Evolutionary conservation across 495 filamentous ascomycete genomes (phyloP).

Genomic region (Penicillium cataractarum): DNA sequence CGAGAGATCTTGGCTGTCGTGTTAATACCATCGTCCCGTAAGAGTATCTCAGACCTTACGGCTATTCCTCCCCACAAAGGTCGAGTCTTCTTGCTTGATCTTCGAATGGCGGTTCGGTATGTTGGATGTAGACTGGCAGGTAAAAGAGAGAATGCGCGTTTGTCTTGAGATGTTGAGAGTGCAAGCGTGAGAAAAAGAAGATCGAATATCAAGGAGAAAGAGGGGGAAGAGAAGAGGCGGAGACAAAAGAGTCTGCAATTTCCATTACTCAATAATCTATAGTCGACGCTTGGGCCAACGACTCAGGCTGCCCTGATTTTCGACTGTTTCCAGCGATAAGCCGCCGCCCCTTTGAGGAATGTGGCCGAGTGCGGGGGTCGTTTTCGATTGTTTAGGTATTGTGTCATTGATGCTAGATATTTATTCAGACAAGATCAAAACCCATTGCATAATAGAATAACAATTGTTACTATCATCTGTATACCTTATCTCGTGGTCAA

Average conservation of each 20-base stretch:
- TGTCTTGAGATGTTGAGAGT: neutral
- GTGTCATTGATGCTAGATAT: neutral
- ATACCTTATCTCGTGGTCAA: neutral
- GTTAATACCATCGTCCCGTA: conserved; percentile 57
- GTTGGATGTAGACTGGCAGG: neutral
- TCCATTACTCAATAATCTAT: conserved; percentile 13
- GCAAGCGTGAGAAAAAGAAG: neutral
- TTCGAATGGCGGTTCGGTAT: conserved; percentile 1
- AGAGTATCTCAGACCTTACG: conserved; percentile 53
- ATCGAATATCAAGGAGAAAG: neutral
- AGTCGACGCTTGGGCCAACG: conserved; percentile 7
- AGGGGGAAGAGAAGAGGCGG: neutral
- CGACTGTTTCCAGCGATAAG: neutral
- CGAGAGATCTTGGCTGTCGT: conserved; percentile 46
- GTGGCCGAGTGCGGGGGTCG: neutral
- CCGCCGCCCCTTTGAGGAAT: conserved; percentile 5
- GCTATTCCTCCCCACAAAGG: conserved; percentile 36
- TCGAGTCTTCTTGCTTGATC: conserved; percentile 12
- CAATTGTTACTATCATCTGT: neutral
- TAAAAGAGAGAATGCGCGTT: neutral
- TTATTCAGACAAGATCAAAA: too few relatives aligned
- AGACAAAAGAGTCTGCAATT: conserved; percentile 15
- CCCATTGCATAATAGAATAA: too few relatives aligned
- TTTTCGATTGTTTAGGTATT: too few relatives aligned
- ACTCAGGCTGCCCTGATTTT: neutral